Evolutionary conservation across 2,329 filamentous ascomycete species (phyloP).

Genomic region (Fusarium succisae): DNA sequence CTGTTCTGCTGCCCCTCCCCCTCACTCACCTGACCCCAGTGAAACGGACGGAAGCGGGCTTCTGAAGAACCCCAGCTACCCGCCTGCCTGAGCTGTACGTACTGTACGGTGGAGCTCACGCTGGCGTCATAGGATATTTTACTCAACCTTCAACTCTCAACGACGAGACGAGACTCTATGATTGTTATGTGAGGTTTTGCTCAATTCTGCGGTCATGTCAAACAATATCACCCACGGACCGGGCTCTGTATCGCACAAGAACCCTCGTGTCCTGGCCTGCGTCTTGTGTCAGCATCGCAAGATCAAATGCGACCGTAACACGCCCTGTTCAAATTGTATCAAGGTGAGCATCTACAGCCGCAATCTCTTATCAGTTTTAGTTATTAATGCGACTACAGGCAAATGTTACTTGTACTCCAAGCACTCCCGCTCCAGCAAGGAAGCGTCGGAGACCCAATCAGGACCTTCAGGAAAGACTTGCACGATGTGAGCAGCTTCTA

Average conservation of each 20-base stretch:
- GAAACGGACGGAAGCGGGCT: slow-evolving; percentile 9
- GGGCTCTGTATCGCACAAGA: slow-evolving; percentile 47
- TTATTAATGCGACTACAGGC: slow-evolving; percentile 51
- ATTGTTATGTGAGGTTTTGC: slow-evolving; percentile 45
- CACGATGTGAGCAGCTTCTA: slow-evolving; percentile 66
- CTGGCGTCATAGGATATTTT: slow-evolving; percentile 36
- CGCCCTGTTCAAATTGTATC: slow-evolving; percentile 67
- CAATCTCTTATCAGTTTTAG: background rate
- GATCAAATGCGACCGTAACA: slow-evolving; percentile 69
- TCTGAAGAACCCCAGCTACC: slow-evolving; percentile 11
- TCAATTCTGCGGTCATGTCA: slow-evolving; percentile 46
- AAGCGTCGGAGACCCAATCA: slow-evolving; percentile 69
- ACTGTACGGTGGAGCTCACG: slow-evolving; percentile 9
- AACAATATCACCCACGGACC: slow-evolving; percentile 40
- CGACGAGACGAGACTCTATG: background rate
- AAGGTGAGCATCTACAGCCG: slow-evolving; percentile 56
- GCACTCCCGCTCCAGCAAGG: slow-evolving; percentile 67
- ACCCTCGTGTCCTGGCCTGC: slow-evolving; percentile 61
- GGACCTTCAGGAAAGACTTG: slow-evolving; percentile 68
- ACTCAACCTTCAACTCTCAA: slow-evolving; percentile 16
- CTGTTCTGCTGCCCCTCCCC: slow-evolving; percentile 31
- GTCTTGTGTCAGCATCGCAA: slow-evolving; percentile 69
- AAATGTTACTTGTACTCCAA: slow-evolving; percentile 67
- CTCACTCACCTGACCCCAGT: slow-evolving; percentile 30
- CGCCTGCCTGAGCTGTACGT: slow-evolving; percentile 10